Percentiles rank a stretch among this genome's conserved stretches.
Conservation (phyloP, 371 early-diverging fungal species). For the Syncephalastrum monosporum region DNA sequence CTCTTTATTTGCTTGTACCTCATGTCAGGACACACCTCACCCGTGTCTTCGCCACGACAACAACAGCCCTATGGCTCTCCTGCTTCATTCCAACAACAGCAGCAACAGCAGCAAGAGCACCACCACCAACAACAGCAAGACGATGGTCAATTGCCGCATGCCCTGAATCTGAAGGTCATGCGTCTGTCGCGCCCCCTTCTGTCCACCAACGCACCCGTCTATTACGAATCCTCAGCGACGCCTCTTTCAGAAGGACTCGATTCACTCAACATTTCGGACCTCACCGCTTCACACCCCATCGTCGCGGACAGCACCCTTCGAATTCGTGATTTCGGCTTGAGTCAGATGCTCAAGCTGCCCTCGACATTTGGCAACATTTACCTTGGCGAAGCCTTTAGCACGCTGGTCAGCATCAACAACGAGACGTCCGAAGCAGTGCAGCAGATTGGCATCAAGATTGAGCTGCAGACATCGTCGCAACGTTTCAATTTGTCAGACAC, state of each 20-base stretch:
- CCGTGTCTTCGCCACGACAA: constrained; percentile 15
- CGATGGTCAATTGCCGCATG: constrained; percentile 55
- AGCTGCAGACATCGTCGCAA: constrained; percentile 84
- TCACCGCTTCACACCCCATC: constrained; percentile 35
- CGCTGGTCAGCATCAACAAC: constrained; percentile 84
- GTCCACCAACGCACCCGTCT: constrained; percentile 51
- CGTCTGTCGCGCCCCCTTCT: constrained; percentile 84
- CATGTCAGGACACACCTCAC: constrained; percentile 15
- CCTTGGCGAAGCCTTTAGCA: constrained; percentile 91
- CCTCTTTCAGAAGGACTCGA: constrained; percentile 38
- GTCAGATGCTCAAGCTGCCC: constrained; percentile 69
- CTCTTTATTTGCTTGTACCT: not conserved
- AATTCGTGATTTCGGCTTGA: constrained; percentile 61
- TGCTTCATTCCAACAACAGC: constrained; percentile 1
- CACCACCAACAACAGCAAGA: constrained; percentile 23
- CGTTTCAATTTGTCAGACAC: constrained; percentile 77
- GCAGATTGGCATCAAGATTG: constrained; percentile 76
- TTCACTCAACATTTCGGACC: constrained; percentile 39
- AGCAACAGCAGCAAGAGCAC: constrained; percentile 1
- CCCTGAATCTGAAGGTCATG: constrained; percentile 88
- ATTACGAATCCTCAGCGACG: constrained; percentile 38
- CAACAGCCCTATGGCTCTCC: constrained; percentile 4
- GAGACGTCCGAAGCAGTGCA: constrained; percentile 65
- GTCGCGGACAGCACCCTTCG: constrained; percentile 22
- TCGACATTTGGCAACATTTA: constrained; percentile 87